Evolutionary conservation across 768 basidiomycete species (phyloP).

Genomic region (Lepiota venenata): DNA sequence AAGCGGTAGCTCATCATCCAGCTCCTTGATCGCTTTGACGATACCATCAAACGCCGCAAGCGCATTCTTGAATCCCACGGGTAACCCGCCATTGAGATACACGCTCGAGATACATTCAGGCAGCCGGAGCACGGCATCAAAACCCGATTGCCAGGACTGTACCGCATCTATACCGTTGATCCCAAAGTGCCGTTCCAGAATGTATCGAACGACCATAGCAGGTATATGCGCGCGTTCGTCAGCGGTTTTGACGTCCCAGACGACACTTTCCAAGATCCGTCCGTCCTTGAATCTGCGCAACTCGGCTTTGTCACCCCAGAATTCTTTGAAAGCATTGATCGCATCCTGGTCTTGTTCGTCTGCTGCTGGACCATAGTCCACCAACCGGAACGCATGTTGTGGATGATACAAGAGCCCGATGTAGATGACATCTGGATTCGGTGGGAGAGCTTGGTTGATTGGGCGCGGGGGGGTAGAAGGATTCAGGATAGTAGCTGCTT

Average conservation of each 20-base stretch:
- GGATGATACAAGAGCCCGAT: conserved; percentile 78
- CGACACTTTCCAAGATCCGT: conserved; percentile 88
- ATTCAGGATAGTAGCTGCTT: conserved; percentile 60
- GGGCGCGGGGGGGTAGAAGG: conserved; percentile 42
- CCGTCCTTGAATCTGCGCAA: conserved; percentile 96
- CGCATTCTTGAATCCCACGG: conserved; percentile 67
- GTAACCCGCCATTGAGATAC: conserved; percentile 35
- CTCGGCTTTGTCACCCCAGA: conserved; percentile 95
- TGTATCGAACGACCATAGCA: conserved; percentile 64
- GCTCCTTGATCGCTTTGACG: conserved; percentile 68
- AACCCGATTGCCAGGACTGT: conserved; percentile 54
- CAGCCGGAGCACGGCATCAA: conserved; percentile 56
- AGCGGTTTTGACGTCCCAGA: conserved; percentile 84
- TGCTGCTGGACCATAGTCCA: conserved; percentile 88
- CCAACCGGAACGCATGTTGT: conserved; percentile 73
- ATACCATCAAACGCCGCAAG: conserved; percentile 77
- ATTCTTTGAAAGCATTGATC: conserved; percentile 62
- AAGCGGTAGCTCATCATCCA: conserved; percentile 75
- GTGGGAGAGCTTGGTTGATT: conserved; percentile 52
- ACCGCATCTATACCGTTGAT: conserved; percentile 37
- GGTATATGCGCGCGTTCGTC: conserved; percentile 85
- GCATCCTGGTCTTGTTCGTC: conserved; percentile 51
- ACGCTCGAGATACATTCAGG: conserved; percentile 50
- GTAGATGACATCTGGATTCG: conserved; percentile 46
- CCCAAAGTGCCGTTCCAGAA: conserved; percentile 77